phyloP scores from a whole-genome alignment of 2,329 filamentous ascomycete species.

The Fusarium citri region DNA sequence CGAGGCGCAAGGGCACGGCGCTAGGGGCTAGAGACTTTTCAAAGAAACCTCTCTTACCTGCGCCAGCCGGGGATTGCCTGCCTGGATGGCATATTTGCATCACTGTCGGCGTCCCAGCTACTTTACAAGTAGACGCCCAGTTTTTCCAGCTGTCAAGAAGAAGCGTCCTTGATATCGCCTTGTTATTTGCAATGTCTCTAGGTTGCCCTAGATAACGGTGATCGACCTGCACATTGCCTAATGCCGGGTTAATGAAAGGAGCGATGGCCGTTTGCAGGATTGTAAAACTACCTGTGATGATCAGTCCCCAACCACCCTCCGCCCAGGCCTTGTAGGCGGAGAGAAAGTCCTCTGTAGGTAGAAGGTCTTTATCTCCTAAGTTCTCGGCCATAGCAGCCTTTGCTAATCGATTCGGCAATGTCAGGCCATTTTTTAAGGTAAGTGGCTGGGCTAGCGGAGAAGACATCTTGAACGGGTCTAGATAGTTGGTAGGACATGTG shows the following conservation, averaged over 20 bases:
- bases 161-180: neutral
- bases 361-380: neutral
- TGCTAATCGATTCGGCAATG: neutral
- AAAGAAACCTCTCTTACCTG: neutral
- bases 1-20: neutral
- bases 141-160: neutral
- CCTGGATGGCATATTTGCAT: slow-evolving; percentile 2
- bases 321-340: neutral
- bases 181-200: neutral
- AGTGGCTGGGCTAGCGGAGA: neutral
- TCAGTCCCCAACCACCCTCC: neutral
- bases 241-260: neutral
- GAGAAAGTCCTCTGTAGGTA: neutral
- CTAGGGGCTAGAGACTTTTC: neutral
- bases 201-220: neutral
- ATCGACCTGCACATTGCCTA: neutral
- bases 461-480: too few relatives aligned
- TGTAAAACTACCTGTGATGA: neutral
- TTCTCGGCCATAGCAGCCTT: slow-evolving; percentile 7
- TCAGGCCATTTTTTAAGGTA: neutral
- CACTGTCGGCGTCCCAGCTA: neutral
- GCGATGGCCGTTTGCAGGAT: neutral
- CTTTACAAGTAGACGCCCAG: neutral
- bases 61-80: neutral
- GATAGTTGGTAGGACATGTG: too few relatives aligned